Conservation (phyloP, 2,329 filamentous ascomycete genomes). For the Stachybotrys echinatus region DNA sequence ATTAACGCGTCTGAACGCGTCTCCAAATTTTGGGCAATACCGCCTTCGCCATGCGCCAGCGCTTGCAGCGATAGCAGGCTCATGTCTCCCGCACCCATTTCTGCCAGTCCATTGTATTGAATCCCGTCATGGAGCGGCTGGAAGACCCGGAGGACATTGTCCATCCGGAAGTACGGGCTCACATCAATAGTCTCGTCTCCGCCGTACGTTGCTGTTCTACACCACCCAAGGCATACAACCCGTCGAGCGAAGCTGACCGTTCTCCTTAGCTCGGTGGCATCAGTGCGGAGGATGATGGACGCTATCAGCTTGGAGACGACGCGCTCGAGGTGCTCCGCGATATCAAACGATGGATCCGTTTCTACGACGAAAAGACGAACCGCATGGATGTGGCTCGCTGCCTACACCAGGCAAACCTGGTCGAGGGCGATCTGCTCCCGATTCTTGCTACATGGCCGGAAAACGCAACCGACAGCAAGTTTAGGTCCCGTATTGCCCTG, state of each 20-base stretch:
- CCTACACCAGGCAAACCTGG: conserved; percentile 85
- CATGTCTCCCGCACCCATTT: too few relatives aligned
- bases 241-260: background rate
- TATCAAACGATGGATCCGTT: conserved; percentile 88
- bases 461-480: conserved; percentile 63
- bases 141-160: conserved; percentile 58
- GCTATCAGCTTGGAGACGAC: conserved; percentile 88
- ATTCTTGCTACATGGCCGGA: conserved; percentile 82
- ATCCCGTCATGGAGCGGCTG: conserved; percentile 44
- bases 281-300: conserved; percentile 71
- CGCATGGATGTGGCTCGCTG: conserved; percentile 93
- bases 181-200: conserved; percentile 89
- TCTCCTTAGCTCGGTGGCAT: conserved; percentile 72
- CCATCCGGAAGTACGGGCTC: conserved; percentile 86
- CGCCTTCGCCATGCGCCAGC: background rate
- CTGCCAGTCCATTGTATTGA: too few relatives aligned
- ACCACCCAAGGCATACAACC: too few relatives aligned
- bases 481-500: conserved; percentile 74
- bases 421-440: conserved; percentile 82
- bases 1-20: conserved; percentile 12
- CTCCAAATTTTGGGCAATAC: background rate
- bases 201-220: conserved; percentile 67
- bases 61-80: background rate
- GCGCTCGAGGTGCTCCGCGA: conserved; percentile 88
- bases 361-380: conserved; percentile 90